These are phyloP conservation scores for Coemansia sp. DNA, from an alignment of 192 early-diverging fungal genomes.

Conservation along the genomic window DNA sequence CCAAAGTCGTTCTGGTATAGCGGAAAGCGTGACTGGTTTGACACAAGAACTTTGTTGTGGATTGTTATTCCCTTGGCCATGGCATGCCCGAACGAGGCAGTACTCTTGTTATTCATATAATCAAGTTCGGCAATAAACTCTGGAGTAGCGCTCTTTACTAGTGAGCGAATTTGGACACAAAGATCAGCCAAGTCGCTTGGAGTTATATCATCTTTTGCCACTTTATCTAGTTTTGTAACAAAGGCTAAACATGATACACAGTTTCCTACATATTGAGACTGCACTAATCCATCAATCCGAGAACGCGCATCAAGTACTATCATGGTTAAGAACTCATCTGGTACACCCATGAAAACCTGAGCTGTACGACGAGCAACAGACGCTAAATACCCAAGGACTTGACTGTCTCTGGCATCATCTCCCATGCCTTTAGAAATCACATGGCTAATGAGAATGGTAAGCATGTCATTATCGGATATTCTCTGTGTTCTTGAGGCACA, in stretches of 20 bases:
- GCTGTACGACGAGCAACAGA: not conserved
- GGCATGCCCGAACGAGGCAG: slow-evolving; percentile 4
- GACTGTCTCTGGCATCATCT: not conserved
- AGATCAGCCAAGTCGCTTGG: slow-evolving; percentile 5
- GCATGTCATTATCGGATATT: slow-evolving; percentile 22
- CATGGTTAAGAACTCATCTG: slow-evolving; percentile 5
- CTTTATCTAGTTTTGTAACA: not conserved
- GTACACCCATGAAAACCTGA: not conserved
- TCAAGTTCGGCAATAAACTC: slow-evolving; percentile 7
- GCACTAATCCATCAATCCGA: not conserved
- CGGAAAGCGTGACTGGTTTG: slow-evolving; percentile 22
- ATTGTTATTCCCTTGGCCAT: slow-evolving; percentile 7
- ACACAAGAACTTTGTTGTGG: slow-evolving; percentile 6
- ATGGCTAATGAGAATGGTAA: slow-evolving; percentile 14
- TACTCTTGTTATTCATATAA: not conserved
- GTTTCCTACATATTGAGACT: slow-evolving; percentile 4
- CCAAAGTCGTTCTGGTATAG: slow-evolving; percentile 32
- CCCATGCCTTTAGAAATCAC: not conserved
- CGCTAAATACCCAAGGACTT: not conserved
- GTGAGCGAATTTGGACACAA: slow-evolving; percentile 2
- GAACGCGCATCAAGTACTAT: slow-evolving; percentile 17
- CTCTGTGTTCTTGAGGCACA: not conserved
- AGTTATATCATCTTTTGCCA: not conserved
- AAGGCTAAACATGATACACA: slow-evolving; percentile 7
- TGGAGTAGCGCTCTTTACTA: not conserved